Percentiles rank a stretch among this genome's conserved stretches.
Conservation (phyloP, 2,329 filamentous ascomycete species). For the Penicillium sp. region DNA sequence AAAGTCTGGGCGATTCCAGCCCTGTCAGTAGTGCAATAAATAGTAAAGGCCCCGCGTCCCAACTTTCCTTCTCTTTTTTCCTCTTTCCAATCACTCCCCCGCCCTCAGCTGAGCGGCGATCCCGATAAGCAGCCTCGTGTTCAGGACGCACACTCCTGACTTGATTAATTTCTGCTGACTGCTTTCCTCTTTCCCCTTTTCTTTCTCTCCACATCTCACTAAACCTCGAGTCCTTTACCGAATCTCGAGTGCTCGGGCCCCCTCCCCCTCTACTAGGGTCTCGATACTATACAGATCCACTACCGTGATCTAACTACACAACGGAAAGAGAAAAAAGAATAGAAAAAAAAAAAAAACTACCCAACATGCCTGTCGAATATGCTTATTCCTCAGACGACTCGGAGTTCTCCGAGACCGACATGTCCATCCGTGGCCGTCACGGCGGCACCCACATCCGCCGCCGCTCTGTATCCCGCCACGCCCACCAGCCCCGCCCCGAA, state of each 20-base stretch:
- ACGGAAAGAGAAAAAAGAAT: neutral
- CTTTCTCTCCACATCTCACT: neutral
- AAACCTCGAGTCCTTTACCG: neutral
- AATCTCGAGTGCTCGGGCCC: conserved; percentile 1
- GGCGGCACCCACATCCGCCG: conserved; percentile 23
- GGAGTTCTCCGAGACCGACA: conserved; percentile 38
- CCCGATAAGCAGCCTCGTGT: conserved; percentile 2
- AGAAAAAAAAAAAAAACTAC: neutral
- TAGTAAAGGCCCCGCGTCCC: neutral
- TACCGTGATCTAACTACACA: neutral
- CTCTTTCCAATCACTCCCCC: neutral
- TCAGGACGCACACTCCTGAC: conserved; percentile 1
- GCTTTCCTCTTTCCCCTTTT: neutral
- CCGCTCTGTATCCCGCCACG: conserved; percentile 36
- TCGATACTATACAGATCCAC: neutral
- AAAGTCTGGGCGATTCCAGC: neutral
- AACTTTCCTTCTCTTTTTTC: neutral
- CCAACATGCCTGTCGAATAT: conserved; percentile 19
- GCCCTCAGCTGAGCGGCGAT: conserved; percentile 4
- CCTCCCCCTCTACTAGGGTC: neutral
- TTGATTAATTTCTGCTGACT: neutral
- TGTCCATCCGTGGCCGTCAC: conserved; percentile 30
- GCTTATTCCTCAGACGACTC: conserved; percentile 27
- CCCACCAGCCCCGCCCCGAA: conserved; percentile 22
- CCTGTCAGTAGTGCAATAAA: neutral